A percentile compares a stretch with the other conserved stretches of the same genome.
phyloP scores from a whole-genome alignment of 805 yeast genomes.

The Maudiozyma bulderi region DNA sequence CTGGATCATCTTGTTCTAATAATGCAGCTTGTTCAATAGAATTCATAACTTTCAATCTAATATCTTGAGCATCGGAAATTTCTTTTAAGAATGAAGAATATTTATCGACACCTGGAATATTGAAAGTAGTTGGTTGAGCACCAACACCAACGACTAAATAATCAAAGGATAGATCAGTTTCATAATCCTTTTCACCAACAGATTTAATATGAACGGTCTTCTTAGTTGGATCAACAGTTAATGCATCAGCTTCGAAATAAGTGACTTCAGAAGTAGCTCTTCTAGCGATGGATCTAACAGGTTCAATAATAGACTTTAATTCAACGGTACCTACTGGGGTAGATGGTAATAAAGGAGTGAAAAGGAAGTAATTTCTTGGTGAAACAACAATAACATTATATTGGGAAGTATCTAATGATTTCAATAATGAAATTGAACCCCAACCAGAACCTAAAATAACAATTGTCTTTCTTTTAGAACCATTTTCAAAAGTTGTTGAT shows the following conservation, averaged over 20 bases:
- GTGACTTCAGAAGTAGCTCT: conserved; percentile 65
- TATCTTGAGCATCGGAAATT: conserved; percentile 75
- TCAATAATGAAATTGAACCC: conserved; percentile 84
- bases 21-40: conserved; percentile 81
- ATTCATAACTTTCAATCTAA: conserved; percentile 75
- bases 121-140: conserved; percentile 89
- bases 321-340: conserved; percentile 92
- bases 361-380: conserved; percentile 89
- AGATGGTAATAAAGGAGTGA: conserved; percentile 92
- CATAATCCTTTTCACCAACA: conserved; percentile 37
- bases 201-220: conserved; percentile 60
- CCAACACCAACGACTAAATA: conserved; percentile 89
- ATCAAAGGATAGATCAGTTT: conserved; percentile 53
- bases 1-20: conserved; percentile 61
- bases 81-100: conserved; percentile 85
- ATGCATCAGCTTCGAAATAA: conserved; percentile 87
- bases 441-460: conserved; percentile 87
- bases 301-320: conserved; percentile 84
- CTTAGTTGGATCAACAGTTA: conserved; percentile 62
- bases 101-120: conserved; percentile 89
- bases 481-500: conserved; percentile 41
- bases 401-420: conserved; percentile 73
- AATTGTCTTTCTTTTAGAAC: conserved; percentile 34
- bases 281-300: conserved; percentile 80
- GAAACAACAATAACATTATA: conserved; percentile 86